Conservation (phyloP, 2,329 filamentous ascomycete species). For the Exophiala aquamarina region DNA sequence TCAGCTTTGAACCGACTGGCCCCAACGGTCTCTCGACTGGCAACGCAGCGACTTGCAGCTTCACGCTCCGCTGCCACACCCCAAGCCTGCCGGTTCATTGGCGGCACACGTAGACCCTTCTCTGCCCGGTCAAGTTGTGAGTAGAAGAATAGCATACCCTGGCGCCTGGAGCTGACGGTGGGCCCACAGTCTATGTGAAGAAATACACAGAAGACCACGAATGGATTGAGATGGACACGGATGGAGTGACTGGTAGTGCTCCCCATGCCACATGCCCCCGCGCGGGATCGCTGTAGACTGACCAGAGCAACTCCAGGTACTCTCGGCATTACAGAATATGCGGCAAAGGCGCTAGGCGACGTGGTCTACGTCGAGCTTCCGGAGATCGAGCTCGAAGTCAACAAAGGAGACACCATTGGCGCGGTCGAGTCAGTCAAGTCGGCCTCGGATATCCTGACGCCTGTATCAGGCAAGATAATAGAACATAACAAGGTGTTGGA, state of each 20-base stretch:
- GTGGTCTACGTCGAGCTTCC: slow-evolving; percentile 98
- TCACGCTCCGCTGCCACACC: background rate
- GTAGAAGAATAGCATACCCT: background rate
- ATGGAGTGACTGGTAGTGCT: slow-evolving; percentile 72
- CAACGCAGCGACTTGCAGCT: slow-evolving; percentile 6
- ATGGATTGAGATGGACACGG: slow-evolving; percentile 86
- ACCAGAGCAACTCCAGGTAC: slow-evolving; percentile 47
- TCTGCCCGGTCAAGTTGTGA: slow-evolving; percentile 17
- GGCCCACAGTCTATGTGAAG: slow-evolving; percentile 52
- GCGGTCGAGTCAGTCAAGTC: slow-evolving; percentile 98
- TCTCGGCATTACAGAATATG: slow-evolving; percentile 86
- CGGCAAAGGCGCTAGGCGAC: slow-evolving; percentile 87
- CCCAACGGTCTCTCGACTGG: slow-evolving; percentile 14
- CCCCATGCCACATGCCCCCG: slow-evolving; percentile 19
- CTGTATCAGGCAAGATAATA: slow-evolving; percentile 73
- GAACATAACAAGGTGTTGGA: slow-evolving; percentile 74
- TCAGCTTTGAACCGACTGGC: slow-evolving; percentile 13
- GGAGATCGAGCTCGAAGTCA: slow-evolving; percentile 64
- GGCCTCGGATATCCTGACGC: slow-evolving; percentile 94
- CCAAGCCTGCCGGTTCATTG: slow-evolving; percentile 6
- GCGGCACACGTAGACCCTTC: slow-evolving; percentile 12
- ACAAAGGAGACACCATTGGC: slow-evolving; percentile 79
- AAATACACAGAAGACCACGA: slow-evolving; percentile 97
- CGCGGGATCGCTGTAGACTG: background rate
- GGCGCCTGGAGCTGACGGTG: background rate